A percentile compares a stretch with the other conserved stretches of the same genome.
Conservation (phyloP, 169 alveolate species). For the Neospora caninum region DNA sequence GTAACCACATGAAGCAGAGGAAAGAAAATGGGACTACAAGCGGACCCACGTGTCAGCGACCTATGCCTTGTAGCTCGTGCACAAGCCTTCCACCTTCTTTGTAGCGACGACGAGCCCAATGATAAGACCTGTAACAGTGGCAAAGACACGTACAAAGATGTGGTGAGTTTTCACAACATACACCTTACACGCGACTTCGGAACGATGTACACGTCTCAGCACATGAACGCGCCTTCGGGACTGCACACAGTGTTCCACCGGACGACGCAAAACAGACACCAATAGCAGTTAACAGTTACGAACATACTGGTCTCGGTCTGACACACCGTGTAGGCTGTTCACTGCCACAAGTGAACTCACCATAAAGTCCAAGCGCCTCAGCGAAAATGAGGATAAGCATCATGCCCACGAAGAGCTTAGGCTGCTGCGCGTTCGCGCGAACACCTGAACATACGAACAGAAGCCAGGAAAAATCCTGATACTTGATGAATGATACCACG, state of each 20-base stretch:
- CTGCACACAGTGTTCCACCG: background rate
- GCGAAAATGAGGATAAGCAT: constrained; percentile 98
- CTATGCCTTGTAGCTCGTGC: constrained; percentile 50
- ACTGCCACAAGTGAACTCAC: constrained; percentile 68
- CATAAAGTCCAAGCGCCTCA: constrained; percentile 98
- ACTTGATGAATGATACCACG: too few relatives aligned
- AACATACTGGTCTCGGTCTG: too few relatives aligned
- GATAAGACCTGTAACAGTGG: constrained; percentile 46
- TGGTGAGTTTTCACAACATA: background rate
- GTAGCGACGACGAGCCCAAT: constrained; percentile 65
- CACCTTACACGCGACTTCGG: too few relatives aligned
- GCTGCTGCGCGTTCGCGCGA: constrained; percentile 99
- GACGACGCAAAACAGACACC: background rate
- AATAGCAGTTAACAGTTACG: too few relatives aligned
- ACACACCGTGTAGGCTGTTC: background rate
- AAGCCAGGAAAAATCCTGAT: background rate
- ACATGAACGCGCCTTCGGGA: background rate
- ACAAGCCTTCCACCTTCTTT: constrained; percentile 59
- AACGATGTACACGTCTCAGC: background rate
- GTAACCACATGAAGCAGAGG: background rate
- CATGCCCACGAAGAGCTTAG: constrained; percentile 98
- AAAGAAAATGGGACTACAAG: background rate
- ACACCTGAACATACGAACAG: constrained; percentile 76
- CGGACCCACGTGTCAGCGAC: background rate
- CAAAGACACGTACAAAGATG: background rate